Evolutionary conservation across 768 basidiomycete species (phyloP).

Genomic region (Lentinula sp.): DNA sequence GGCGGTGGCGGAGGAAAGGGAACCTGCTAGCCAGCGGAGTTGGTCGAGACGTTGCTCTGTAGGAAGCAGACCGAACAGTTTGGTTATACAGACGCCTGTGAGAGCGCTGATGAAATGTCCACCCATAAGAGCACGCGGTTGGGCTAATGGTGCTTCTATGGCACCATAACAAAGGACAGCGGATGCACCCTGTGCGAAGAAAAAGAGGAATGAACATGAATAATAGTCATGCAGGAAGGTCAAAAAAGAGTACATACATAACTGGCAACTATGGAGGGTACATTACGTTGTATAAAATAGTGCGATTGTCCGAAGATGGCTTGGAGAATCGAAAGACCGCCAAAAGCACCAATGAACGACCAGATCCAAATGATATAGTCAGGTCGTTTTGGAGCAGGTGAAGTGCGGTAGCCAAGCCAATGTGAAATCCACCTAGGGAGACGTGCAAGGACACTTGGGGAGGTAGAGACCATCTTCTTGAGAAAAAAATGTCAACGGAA

Average conservation of each 20-base stretch:
- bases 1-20: constrained; percentile 34
- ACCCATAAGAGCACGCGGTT: constrained; percentile 44
- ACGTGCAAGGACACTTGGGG: not conserved
- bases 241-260: constrained; percentile 27
- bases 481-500: not conserved
- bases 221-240: not conserved
- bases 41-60: constrained; percentile 34
- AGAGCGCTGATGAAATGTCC: constrained; percentile 48
- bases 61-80: constrained; percentile 41
- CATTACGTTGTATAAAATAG: constrained; percentile 39
- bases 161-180: constrained; percentile 51
- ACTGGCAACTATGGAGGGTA: constrained; percentile 41
- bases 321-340: constrained; percentile 43
- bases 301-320: constrained; percentile 41
- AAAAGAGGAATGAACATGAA: not conserved
- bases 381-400: not conserved
- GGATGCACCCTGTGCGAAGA: constrained; percentile 39
- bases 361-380: constrained; percentile 39
- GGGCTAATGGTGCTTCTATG: constrained; percentile 46
- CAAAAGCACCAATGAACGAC: constrained; percentile 49
- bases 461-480: not conserved
- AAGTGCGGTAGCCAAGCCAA: not conserved
- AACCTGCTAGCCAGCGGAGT: constrained; percentile 44
- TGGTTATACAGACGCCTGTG: constrained; percentile 43
- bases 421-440: not conserved